These are phyloP conservation scores for Leucocoprinus birnbaumii DNA, from an alignment of 768 basidiomycete species.

Conservation along the genomic window DNA sequence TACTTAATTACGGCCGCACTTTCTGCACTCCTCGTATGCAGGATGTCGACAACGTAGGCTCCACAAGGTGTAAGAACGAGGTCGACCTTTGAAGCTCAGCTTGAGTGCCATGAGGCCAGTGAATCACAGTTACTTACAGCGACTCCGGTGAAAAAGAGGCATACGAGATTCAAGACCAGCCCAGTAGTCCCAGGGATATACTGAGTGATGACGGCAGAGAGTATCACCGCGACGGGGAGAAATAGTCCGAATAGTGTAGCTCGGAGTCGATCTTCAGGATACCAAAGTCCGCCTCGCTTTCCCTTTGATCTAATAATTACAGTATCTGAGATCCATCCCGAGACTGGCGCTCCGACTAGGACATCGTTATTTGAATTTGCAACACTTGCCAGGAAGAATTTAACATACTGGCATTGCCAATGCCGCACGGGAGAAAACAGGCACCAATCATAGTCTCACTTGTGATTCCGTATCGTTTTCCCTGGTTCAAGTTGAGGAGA, in stretches of 20 bases:
- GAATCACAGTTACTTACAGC: not conserved
- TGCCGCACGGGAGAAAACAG: conserved; percentile 55
- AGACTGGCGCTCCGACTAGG: conserved; percentile 58
- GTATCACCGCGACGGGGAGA: conserved; percentile 48
- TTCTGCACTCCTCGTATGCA: conserved; percentile 63
- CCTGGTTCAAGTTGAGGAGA: conserved; percentile 33
- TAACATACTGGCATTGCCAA: conserved; percentile 56
- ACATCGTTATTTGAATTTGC: not conserved
- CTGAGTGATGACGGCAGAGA: conserved; percentile 46
- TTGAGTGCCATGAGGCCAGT: not conserved
- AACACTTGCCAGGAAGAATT: not conserved
- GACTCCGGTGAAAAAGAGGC: conserved; percentile 13
- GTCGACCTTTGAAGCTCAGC: conserved; percentile 45
- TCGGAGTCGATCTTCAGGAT: conserved; percentile 67
- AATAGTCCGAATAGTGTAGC: conserved; percentile 45
- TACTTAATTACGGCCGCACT: conserved; percentile 54
- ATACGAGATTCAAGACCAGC: conserved; percentile 16
- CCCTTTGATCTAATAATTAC: conserved; percentile 47
- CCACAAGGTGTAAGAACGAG: conserved; percentile 51
- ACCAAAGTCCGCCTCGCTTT: conserved; percentile 50
- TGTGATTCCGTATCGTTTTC: conserved; percentile 48
- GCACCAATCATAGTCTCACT: conserved; percentile 59
- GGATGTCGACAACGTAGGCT: conserved; percentile 60
- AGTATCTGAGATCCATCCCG: conserved; percentile 58
- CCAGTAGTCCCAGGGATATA: conserved; percentile 51